A percentile compares a stretch with the other conserved stretches of the same genome.
Evolutionary conservation across 371 early-diverging fungal species (phyloP).

Genomic region (Lichtheimia ornata): DNA sequence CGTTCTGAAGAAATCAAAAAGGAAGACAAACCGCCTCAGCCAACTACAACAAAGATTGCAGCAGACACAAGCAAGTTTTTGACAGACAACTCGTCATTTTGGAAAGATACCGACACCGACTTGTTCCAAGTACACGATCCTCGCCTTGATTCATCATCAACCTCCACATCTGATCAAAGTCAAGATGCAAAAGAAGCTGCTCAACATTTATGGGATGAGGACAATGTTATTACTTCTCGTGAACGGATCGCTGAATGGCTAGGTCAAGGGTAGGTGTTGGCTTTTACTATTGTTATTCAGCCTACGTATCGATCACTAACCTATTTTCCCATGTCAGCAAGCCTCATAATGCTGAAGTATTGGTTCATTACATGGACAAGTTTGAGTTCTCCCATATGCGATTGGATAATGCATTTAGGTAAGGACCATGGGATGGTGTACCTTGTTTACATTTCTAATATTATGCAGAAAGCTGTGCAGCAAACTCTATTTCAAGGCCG

Average conservation of each 20-base stretch:
- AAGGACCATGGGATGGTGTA: slow-evolving; percentile 4
- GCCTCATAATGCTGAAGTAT: slow-evolving; percentile 54
- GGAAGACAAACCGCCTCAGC: not conserved
- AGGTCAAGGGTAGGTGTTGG: slow-evolving; percentile 35
- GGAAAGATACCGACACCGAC: slow-evolving; percentile 7
- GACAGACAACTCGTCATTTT: not conserved
- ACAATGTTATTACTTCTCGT: slow-evolving; percentile 31
- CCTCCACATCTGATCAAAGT: not conserved
- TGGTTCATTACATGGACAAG: slow-evolving; percentile 71
- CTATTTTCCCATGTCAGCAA: slow-evolving; percentile 19
- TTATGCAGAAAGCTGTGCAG: slow-evolving; percentile 61
- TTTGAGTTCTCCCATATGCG: slow-evolving; percentile 74
- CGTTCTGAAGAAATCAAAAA: not conserved
- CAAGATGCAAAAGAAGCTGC: slow-evolving; percentile 34
- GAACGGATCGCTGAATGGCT: slow-evolving; percentile 55
- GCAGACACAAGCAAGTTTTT: not conserved
- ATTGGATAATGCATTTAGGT: slow-evolving; percentile 81
- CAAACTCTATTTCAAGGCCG: slow-evolving; percentile 83
- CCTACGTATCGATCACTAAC: not conserved
- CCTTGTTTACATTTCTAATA: not conserved
- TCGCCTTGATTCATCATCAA: not conserved
- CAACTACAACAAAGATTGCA: not conserved
- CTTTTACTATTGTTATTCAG: not conserved
- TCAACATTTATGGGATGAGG: slow-evolving; percentile 41
- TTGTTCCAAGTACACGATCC: slow-evolving; percentile 8